These are phyloP conservation scores for Hysterium pulicare DNA, from an alignment of 2,329 filamentous ascomycete genomes.

Conservation along the genomic window DNA sequence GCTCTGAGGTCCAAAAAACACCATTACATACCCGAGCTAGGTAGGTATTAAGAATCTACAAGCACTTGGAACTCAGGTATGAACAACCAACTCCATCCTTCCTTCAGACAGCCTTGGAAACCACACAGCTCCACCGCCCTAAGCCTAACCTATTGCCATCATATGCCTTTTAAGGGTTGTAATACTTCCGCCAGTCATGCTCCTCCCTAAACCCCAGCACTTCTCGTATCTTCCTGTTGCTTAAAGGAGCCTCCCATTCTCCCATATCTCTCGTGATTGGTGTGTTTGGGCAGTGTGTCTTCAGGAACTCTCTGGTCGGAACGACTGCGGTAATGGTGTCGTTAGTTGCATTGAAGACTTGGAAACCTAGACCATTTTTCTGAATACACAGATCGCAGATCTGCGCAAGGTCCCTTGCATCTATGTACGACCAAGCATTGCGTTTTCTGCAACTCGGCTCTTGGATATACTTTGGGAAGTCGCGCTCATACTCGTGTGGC, in stretches of 20 bases:
- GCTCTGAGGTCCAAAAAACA: no score
- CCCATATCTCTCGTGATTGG: conserved; percentile 55
- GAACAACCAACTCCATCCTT: no score
- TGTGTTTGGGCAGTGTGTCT: conserved; percentile 48
- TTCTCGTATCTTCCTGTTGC: conserved; percentile 58
- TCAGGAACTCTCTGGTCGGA: conserved; percentile 53
- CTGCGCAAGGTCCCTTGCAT: conserved; percentile 59
- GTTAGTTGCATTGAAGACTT: conserved; percentile 64
- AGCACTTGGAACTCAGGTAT: no score
- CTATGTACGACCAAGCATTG: conserved; percentile 63
- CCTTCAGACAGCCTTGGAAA: background rate
- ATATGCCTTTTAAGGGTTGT: conserved; percentile 27
- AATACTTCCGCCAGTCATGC: conserved; percentile 56
- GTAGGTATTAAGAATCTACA: no score
- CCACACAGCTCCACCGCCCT: background rate
- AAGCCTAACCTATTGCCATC: background rate
- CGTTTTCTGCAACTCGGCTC: conserved; percentile 51
- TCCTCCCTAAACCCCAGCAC: conserved; percentile 58
- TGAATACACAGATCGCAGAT: conserved; percentile 56
- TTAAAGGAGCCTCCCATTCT: conserved; percentile 58
- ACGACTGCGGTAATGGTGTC: conserved; percentile 56
- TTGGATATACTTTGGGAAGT: conserved; percentile 52
- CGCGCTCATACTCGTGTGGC: conserved; percentile 56
- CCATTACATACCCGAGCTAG: no score
- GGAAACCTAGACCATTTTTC: conserved; percentile 57